Conservation (phyloP, 805 yeast genomes). For the Yamadazyma takamatsuzukensis region DNA sequence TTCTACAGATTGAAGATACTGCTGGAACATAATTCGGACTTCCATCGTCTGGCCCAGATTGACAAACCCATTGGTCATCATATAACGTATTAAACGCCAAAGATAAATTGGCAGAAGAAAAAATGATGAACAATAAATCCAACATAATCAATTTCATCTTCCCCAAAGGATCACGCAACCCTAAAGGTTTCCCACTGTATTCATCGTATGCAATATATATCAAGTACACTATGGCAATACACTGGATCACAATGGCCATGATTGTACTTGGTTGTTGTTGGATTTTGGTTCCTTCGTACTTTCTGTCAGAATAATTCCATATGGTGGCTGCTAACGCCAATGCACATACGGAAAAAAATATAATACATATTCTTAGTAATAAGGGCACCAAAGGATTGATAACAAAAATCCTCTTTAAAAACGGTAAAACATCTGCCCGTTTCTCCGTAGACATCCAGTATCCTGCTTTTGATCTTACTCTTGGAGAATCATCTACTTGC, state of each 20-base stretch:
- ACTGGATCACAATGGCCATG: constrained; percentile 85
- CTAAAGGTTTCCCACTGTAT: constrained; percentile 87
- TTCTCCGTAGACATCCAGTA: constrained; percentile 68
- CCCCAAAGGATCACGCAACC: constrained; percentile 78
- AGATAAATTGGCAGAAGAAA: constrained; percentile 83
- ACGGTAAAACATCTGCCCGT: constrained; percentile 61
- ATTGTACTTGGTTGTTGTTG: constrained; percentile 85
- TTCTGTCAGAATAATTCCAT: constrained; percentile 34
- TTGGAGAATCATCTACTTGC: constrained; percentile 30
- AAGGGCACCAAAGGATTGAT: constrained; percentile 81
- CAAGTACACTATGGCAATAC: constrained; percentile 72
- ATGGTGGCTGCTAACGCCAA: constrained; percentile 69
- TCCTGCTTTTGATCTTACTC: constrained; percentile 54
- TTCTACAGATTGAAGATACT: constrained; percentile 59
- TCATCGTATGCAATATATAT: constrained; percentile 86
- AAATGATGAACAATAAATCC: constrained; percentile 83
- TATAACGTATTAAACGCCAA: constrained; percentile 79
- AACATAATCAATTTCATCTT: constrained; percentile 78
- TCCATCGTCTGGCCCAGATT: constrained; percentile 19
- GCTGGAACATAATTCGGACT: constrained; percentile 23
- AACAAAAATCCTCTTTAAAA: constrained; percentile 54
- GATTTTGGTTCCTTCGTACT: constrained; percentile 35
- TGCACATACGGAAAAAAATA: constrained; percentile 59
- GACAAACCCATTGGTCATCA: constrained; percentile 79
- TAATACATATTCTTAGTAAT: constrained; percentile 52